Evolutionary conservation across 257 asterid genomes (phyloP).

Genomic region (Lycium barbarum): DNA sequence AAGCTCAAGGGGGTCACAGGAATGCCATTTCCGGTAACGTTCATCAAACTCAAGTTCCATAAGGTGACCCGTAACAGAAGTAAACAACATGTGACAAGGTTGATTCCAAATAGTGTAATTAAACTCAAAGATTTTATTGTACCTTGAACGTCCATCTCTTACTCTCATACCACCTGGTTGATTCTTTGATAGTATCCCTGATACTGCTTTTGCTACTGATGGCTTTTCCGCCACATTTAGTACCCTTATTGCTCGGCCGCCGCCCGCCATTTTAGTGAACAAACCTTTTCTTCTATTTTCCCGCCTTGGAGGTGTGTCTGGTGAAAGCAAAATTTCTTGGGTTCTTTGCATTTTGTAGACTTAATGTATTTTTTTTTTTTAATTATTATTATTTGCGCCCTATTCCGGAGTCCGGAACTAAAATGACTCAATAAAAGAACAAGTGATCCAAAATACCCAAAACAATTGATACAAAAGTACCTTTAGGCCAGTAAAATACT

Average conservation of each 20-base stretch:
- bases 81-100: constrained; percentile 79
- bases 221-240: constrained; percentile 99
- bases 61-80: constrained; percentile 96
- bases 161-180: constrained; percentile 66
- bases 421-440: too few relatives aligned
- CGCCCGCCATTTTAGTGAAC: not conserved
- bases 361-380: too few relatives aligned
- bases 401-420: too few relatives aligned
- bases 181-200: constrained; percentile 75
- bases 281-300: not conserved
- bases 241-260: constrained; percentile 61
- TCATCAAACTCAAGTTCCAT: constrained; percentile 96
- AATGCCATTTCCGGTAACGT: constrained; percentile 88
- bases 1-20: constrained; percentile 92
- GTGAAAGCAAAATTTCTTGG: not conserved
- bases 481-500: too few relatives aligned
- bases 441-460: too few relatives aligned
- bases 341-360: not conserved
- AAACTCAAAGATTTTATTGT: constrained; percentile 90
- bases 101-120: constrained; percentile 60
- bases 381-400: too few relatives aligned
- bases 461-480: too few relatives aligned
- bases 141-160: constrained; percentile 85
- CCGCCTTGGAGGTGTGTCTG: not conserved
- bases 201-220: constrained; percentile 91